Base-by-base conservation (phyloP, 2,329 filamentous ascomycete genomes). In the Botrytis fabae region DNA sequence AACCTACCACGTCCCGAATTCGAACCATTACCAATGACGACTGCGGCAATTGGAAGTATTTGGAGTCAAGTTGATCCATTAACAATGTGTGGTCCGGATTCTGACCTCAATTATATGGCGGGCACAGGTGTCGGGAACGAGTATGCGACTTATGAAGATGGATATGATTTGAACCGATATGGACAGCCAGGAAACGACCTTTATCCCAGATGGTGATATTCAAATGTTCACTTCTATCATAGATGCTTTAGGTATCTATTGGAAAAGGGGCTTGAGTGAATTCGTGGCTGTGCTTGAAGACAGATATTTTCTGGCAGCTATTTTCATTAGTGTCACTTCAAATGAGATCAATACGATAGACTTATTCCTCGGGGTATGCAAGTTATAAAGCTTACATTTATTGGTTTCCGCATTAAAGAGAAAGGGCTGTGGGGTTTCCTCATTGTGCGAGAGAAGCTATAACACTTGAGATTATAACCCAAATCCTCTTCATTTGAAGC, bases 141-240 rank as follows among this genome's bases (percentile, higher is more conserved):
- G 35, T 57, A 68, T n/a, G 25, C 28, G 10, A 5, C 64, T 42
- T 68, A 32, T 32, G 35, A 42, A 28, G 35, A 2, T 22, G 48
- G 12, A 32, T 57, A 57, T 28, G 48, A 68, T 57, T 6, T 40
- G 40, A 42, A 25, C 18, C 64, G 35, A 57, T 42, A 42, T 20
- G 48, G 18, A 22, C 46, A 68, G 35, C 25, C 25, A 6, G 64
- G 8, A 40, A n/a, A 54, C 16, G 40, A 8, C 25, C 35, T 25
- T 25, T 54, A 28, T 57, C 40, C 57, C 64, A 57, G 25, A 57
- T 68, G 64, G 48, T 57, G 46, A 68, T 57, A 16, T 42, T 57
- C 35, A 9, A 14, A 57, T 40, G 9, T 42, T 28, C 22, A 54
- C 16, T 25, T 16, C 5, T 57, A 40, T 66, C 51, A 22, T 16